These are phyloP conservation scores for Boechera divaricarpa DNA, from an alignment of 345 rosid species.

Conservation along the genomic window DNA sequence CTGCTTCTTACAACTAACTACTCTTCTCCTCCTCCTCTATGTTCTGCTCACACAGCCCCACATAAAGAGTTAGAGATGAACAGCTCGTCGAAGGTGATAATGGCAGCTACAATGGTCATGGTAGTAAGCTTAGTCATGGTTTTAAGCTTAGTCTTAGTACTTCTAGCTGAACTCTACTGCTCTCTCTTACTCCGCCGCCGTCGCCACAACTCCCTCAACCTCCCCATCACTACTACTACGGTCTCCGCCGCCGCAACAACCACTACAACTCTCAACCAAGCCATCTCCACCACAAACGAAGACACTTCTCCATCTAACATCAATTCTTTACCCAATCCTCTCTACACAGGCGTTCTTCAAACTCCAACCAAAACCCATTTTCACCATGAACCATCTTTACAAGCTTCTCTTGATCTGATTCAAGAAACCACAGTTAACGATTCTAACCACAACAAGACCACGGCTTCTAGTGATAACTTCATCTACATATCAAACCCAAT, in stretches of 20 bases:
- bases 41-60: slow-evolving; percentile 7
- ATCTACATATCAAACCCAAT: slow-evolving; percentile 92
- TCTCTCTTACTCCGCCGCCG: slow-evolving; percentile 71
- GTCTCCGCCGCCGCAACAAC: slow-evolving; percentile 38
- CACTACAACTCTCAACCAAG: slow-evolving; percentile 22
- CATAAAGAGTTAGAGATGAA: slow-evolving; percentile 55
- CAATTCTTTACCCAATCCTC: slow-evolving; percentile 48
- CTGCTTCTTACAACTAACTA: slow-evolving; percentile 26
- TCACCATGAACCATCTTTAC: slow-evolving; percentile 4
- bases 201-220: slow-evolving; percentile 42
- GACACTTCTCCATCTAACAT: slow-evolving; percentile 36
- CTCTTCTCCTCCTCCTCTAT: slow-evolving; percentile 1
- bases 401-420: slow-evolving; percentile 40
- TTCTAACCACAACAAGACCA: slow-evolving; percentile 23
- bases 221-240: slow-evolving; percentile 37
- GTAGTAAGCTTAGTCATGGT: slow-evolving; percentile 79
- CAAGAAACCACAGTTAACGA: slow-evolving; percentile 41
- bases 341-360: slow-evolving; percentile 66
- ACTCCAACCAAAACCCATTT: slow-evolving; percentile 57
- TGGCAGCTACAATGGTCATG: slow-evolving; percentile 89
- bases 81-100: slow-evolving; percentile 75
- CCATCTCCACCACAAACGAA: slow-evolving; percentile 17
- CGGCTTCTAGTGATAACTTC: slow-evolving; percentile 46
- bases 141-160: slow-evolving; percentile 67
- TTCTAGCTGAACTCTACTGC: slow-evolving; percentile 88